Evolutionary conservation across 2,329 filamentous ascomycete species (phyloP), one percentile per base, ranked within the genome.

Genomic region (Lachnellula suecica): DNA sequence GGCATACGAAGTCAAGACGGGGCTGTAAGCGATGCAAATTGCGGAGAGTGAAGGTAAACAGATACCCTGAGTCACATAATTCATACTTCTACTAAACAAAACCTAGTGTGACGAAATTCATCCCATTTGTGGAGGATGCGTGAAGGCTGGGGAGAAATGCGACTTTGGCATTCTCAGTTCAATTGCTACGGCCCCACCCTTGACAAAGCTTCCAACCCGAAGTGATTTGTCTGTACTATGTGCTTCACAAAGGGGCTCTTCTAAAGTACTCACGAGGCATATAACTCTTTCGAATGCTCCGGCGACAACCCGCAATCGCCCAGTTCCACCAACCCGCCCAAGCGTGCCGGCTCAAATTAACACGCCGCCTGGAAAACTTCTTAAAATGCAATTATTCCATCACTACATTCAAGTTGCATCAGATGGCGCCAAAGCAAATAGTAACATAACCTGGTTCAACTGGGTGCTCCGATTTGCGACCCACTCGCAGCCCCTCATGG

Each of bases 1-100:
- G 82, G 44, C 84, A 87, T 69, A 85, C 83, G 63, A 88, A 86
- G 71, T 86, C 83, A 46, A 75, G 84, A 57, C 76, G 82, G 47
- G 84, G 84, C 38, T 88, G 84, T 61, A 75, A 76, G 53, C 73
- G 79, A 49, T 88, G 84, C 69, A 87, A 87, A 71, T 72, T 74
- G 52, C 74, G 83, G 58, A 86, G 87, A 69, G 84, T 87, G 65
- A 87, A 87, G 79, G 83, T 84, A 70, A 20, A 51, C 44, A n/a
- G 10, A 22, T 7, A 23, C 29, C 23, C 24, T 13, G 25, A 6
- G 15, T 5, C 25, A 10, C 4, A 15, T 15, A 17, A 7, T 23
- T 22, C 11, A 38, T 42, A 19, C n/a, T n/a, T n/a, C n/a, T n/a
- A 31, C 43, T 44, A 15, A 44, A 34, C n/a, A n/a, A 22, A 29